Evolutionary conservation across 2,329 filamentous ascomycete species (phyloP).

Genomic region (Stagonosporopsis tanaceti): DNA sequence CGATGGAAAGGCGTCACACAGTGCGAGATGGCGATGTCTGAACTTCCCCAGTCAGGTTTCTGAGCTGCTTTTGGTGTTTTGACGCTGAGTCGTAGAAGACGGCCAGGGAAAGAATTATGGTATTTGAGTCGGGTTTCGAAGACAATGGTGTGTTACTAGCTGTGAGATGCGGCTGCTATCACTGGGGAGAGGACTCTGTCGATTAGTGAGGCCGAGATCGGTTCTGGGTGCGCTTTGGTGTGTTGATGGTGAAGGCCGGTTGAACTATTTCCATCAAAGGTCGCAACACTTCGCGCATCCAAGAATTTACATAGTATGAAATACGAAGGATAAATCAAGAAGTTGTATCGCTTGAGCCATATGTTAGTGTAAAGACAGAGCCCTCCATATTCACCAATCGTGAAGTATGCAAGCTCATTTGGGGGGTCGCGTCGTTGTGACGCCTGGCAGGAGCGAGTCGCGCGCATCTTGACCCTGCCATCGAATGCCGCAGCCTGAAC

Average conservation of each 20-base stretch:
- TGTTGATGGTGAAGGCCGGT: no score
- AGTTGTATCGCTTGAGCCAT: neutral
- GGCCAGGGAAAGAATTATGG: conserved; percentile 32
- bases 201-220: conserved; percentile 63
- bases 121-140: conserved; percentile 54
- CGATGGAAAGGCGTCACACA: conserved; percentile 49
- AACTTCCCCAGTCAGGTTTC: no score
- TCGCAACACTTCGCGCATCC: no score
- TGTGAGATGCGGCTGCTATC: conserved; percentile 45
- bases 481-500: neutral
- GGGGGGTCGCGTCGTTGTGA: neutral
- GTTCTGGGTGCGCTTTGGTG: conserved; percentile 5
- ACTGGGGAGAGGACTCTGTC: conserved; percentile 37
- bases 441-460: neutral
- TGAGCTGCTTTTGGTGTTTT: no score
- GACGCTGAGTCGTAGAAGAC: no score
- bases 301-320: no score
- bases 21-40: conserved; percentile 60
- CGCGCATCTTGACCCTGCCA: neutral
- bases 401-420: neutral
- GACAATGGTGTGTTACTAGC: conserved; percentile 55
- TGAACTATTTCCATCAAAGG: no score
- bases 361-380: neutral
- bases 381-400: neutral
- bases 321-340: neutral